A percentile compares a stretch with the other conserved stretches of the same genome.
Conservation (phyloP, 768 basidiomycete genomes). For the Rhizopogon salebrosus region DNA sequence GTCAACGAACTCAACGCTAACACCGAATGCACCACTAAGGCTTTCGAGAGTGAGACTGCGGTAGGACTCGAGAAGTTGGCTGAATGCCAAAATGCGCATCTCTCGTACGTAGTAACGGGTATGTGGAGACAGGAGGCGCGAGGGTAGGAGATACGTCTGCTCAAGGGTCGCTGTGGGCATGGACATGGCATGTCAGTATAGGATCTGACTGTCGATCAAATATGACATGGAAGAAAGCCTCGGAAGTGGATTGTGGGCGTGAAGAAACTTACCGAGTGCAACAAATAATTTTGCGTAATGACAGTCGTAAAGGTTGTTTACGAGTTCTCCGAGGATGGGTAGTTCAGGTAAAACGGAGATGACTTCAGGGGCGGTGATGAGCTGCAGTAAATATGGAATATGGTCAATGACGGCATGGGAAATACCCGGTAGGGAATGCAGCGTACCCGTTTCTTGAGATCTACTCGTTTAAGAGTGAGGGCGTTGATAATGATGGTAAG, state of each 20-base stretch:
- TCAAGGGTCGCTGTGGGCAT: conserved; percentile 70
- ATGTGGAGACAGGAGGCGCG: conserved; percentile 80
- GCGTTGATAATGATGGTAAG: conserved; percentile 78
- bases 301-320: conserved; percentile 85
- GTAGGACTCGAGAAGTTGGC: conserved; percentile 89
- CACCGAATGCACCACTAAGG: conserved; percentile 83
- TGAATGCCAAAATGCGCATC: conserved; percentile 92
- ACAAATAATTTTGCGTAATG: conserved; percentile 94
- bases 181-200: background rate
- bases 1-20: conserved; percentile 83
- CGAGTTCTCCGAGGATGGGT: conserved; percentile 76
- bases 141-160: conserved; percentile 81
- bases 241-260: background rate
- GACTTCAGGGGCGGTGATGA: conserved; percentile 85
- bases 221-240: background rate
- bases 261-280: conserved; percentile 59
- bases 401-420: conserved; percentile 1
- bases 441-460: conserved; percentile 84
- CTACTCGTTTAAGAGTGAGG: conserved; percentile 72
- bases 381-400: conserved; percentile 35
- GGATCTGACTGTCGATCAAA: conserved; percentile 2
- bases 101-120: conserved; percentile 89
- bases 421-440: background rate
- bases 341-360: conserved; percentile 78
- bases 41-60: conserved; percentile 85